Base-by-base conservation (phyloP, 768 basidiomycete species). In the Hygrocybe punicea region DNA sequence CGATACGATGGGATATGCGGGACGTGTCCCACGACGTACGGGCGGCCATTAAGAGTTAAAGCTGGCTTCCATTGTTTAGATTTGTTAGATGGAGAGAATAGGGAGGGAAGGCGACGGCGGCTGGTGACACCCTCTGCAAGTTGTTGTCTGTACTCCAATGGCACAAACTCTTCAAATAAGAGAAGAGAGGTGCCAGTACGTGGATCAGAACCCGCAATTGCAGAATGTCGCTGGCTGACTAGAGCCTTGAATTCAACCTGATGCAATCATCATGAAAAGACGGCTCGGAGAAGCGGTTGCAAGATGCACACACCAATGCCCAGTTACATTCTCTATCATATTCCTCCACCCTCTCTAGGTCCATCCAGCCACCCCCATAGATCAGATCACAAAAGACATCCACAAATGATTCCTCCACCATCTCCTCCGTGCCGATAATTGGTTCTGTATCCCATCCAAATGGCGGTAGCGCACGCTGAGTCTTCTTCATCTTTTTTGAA, bases 391-490 rank as follows among this genome's bases (percentile, higher is more conserved):
- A 89, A 65, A 91, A 93, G 14, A 90, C 89, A 57, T 90, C 92
- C 25, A 98, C 65, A 69, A 98, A 98, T 1, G 88, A 81, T 70
- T 93, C 93, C 67, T 99, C 96, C 40, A 98, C 78, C 54, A 92
- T 80, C 65, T 90, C 90, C 62, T 92, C 89, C 9, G 74, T 71
- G 5, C 89, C 91, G 58, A 86, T 73, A 17, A 91, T 84, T 0
- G 93, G 90, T 40, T 87, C 86, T 0, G 91, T 96, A 65, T 97
- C 93, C 90, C 93, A 96, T 0, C 91, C 87, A 67, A 99, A 99
- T 1, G 86, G 75, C 1, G 93, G 92, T 21, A 96, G 77, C 1
- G 81, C 73, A 67, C 88, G 89, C 65, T 93, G 88, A 3, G 84
- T 79, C 73, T 95, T 96, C 71, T 90, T 90, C 37, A 98, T 72